phyloP scores from a whole-genome alignment of 1,284 basidiomycete species.

The Erythrobasidium hasegawianum region DNA sequence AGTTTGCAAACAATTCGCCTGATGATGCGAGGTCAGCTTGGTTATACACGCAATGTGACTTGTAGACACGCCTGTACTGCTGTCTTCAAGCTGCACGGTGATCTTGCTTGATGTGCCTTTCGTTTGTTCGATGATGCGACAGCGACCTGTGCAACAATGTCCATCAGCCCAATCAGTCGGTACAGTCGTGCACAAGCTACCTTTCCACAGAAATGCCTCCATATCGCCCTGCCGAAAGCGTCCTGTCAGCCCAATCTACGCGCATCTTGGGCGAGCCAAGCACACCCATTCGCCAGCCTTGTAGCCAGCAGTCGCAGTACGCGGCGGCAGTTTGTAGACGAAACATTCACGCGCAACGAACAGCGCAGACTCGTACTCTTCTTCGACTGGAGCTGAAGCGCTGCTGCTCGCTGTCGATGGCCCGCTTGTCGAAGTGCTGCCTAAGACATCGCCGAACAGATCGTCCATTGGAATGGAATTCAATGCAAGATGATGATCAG shows the following conservation, averaged over 20 bases:
- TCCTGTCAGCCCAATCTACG: background rate
- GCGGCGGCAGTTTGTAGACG: slow-evolving; percentile 75
- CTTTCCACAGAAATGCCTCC: slow-evolving; percentile 78
- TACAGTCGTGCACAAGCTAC: no score
- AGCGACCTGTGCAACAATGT: slow-evolving; percentile 43
- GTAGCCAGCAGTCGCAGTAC: slow-evolving; percentile 77
- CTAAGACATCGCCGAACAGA: slow-evolving; percentile 23
- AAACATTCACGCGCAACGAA: slow-evolving; percentile 81
- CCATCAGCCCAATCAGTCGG: no score
- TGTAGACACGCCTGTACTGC: slow-evolving; percentile 60
- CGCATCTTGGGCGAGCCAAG: background rate
- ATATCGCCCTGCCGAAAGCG: slow-evolving; percentile 62
- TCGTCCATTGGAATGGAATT: slow-evolving; percentile 35
- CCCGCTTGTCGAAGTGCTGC: background rate
- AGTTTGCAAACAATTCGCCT: slow-evolving; percentile 73
- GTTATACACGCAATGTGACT: slow-evolving; percentile 4
- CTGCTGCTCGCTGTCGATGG: background rate
- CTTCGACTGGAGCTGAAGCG: background rate
- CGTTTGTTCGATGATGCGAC: slow-evolving; percentile 28
- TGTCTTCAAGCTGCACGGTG: slow-evolving; percentile 71
- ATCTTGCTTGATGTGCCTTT: slow-evolving; percentile 51
- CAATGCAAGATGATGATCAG: no score
- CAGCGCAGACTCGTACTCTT: slow-evolving; percentile 73
- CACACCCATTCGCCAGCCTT: slow-evolving; percentile 67
- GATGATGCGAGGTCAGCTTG: slow-evolving; percentile 12